Percentiles rank a stretch among this genome's conserved stretches.
These are phyloP conservation scores for Cyathus striatus DNA, from an alignment of 768 basidiomycete species.

Conservation along the genomic window DNA sequence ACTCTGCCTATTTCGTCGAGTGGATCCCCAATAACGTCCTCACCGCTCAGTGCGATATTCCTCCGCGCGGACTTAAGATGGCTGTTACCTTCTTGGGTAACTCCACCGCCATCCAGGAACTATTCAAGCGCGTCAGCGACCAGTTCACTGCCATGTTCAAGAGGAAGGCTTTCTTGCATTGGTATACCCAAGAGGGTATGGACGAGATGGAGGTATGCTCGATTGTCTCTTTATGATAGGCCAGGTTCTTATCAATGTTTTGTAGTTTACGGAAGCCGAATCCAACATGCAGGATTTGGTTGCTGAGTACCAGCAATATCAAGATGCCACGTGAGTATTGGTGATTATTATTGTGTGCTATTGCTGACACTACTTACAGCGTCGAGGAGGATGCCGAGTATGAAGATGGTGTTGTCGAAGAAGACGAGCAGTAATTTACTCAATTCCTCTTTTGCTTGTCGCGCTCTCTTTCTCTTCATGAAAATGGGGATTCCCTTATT, in stretches of 20 bases:
- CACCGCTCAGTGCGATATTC: conserved; percentile 96
- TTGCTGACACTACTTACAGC: conserved; percentile 29
- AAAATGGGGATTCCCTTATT: conserved; percentile 7
- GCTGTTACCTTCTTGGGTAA: conserved; percentile 97
- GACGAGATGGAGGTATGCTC: conserved; percentile 84
- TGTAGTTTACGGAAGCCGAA: conserved; percentile 93
- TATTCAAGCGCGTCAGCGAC: conserved; percentile 98
- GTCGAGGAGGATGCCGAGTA: conserved; percentile 87
- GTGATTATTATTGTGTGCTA: conserved; percentile 1
- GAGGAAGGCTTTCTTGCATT: conserved; percentile 97
- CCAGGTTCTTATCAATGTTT: conserved; percentile 4
- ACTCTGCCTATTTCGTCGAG: conserved; percentile 97
- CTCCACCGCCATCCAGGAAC: conserved; percentile 94
- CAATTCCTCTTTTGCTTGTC: conserved; percentile 5
- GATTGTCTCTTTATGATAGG: neutral
- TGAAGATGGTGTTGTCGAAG: conserved; percentile 67
- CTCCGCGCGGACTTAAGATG: conserved; percentile 95
- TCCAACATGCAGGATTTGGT: conserved; percentile 99
- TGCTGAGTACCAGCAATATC: conserved; percentile 96
- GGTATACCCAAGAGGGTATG: conserved; percentile 99
- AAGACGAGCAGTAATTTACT: conserved; percentile 47
- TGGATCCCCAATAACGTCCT: conserved; percentile 99
- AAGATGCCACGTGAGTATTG: conserved; percentile 80
- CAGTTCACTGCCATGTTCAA: conserved; percentile 99
- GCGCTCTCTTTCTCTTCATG: conserved; percentile 5